Evolutionary conservation across 345 rosid species (phyloP), one percentile per base, ranked within the genome.

Genomic region (Eucalyptus globulus): DNA sequence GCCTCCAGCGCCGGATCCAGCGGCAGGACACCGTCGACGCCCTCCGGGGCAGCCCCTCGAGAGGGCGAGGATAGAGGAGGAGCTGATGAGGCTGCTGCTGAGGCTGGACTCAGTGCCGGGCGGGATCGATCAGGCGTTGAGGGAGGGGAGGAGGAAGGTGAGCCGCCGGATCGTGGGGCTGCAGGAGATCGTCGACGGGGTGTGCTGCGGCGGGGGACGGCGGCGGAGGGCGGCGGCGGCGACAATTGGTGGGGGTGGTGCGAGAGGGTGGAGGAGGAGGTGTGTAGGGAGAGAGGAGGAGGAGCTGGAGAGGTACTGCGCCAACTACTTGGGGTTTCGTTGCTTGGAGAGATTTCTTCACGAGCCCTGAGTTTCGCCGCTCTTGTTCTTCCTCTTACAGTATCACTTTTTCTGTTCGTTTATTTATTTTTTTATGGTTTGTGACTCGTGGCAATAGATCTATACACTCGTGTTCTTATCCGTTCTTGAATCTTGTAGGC

Each of bases 91-190:
- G 80, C 92, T 97, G 91, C 94, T 97, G 67, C 94, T 97, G 87
- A 93, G 92, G 92, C 95, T 97, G 67, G 99, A 97, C 67, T 93
- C 98, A 1, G 98, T 97, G 3, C 98, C 98, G 0, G 98, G 99
- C 80, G 99, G 98, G 72, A n/a, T 93, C 22, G 92, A 96, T 91
- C 95, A 91, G 80, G 34, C 96, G 76, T 93, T 97, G 90, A 94
- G 98, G 92, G 99, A 95, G 86, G 97, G 97, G 34, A 92, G 99
- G 94, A 95, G 97, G 90, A 97, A 95, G 69, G 97, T 94, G 87
- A 97, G 98, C 93, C 97, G 94, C 87, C 87, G 91, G 93, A 95
- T 97, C 91, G 99, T 97, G 43, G 97, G 94, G 92, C 87, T 96
- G 92, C 99, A 97, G 94, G 99, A 96, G 93, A 92, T 97, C 31